Evolutionary conservation across 139 green algal genomes (phyloP), one percentile per base, ranked within the genome.

Genomic region (Coccomyxa sp.): DNA sequence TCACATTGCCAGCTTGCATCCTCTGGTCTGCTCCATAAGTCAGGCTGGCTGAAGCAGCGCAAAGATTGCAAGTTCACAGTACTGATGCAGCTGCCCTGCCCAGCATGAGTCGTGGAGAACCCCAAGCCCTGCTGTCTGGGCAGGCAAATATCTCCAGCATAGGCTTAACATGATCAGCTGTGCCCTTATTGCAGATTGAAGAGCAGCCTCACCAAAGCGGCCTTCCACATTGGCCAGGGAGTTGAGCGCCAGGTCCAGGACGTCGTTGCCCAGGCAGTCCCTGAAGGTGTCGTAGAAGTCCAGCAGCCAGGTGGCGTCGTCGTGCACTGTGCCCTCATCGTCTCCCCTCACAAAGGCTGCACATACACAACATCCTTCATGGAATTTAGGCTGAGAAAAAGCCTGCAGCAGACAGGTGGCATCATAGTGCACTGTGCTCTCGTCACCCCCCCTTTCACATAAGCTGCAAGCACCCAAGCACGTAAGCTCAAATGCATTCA

Each of bases 231-330:
- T 78, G 10, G 77, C 39, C 77, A 94, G 77, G 77, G 83, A 85
- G 74, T 85, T 70, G 0, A 93, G 83, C 16, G 86, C 88, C 0
- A 70, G 50, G 37, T 84, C 75, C 4, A 81, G 78, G 10, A 86
- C 55, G 69, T 84, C 82, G 14, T 75, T 18, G 35, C 1, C 35
- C n/a, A 38, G 22, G 36, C 31, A 70, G 34, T 38, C 35, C 36
- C 9, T 37, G 82, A 87, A 80, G 34, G 44, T 78, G 12, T 70
- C 76, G 83, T 94, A 94, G 74, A 93, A 93, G 74, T 92, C 81
- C 7, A 93, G 83, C 41, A 93, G 84, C 86, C 85, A 93, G 68
- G 87, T 77, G 24, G 90, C 89, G 37, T 94, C 89, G 73, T 92
- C 84, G 29, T 78, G 78, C 14, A 24, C 58, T 81, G 88, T 84